Base-by-base conservation (phyloP, 148 eudicot species). In the Chenopodium berlandieri region DNA sequence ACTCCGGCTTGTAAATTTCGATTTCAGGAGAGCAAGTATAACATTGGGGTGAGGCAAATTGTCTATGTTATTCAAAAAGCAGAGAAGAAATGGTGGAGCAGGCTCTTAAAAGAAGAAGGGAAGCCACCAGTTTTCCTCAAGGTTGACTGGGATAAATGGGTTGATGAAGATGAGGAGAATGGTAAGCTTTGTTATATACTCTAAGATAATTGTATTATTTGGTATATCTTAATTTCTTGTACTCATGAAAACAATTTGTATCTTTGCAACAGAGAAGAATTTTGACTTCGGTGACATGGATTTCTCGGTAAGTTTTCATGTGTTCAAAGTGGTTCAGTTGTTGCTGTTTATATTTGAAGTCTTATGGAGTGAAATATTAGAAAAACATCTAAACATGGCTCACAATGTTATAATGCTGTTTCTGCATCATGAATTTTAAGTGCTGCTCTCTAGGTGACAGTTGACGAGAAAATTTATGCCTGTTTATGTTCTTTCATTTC, bases 111-210 rank as follows among this genome's bases (percentile, higher is more conserved):
- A 79, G 90, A 89, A 63, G 91, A 87, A 52, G 97, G 95, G 52
- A 94, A 91, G 83, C 87, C 90, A 12, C 95, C 94, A 0, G 65
- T 78, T 22, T 94, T 90, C 84, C 63, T 94, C 78, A 94, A 90
- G 83, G 95, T 91, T 81, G 97, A 94, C 78, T 94, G 97, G 97
- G 93, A 92, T 72, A 94, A 89, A 83, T 94, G 95, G 97, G 91
- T 90, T 37, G 97, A 92, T 84, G 97, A 94, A 90, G 96, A 94
- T 81, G 98, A 89, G 78, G 88, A 93, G 37, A 86, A 86, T 76
- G 85, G 87, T 82, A 82, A 84, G 84, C 0, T 75, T 87, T 30
- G 80, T 54, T 79, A 56, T 40, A n/a, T 3, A 47, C 48, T 71
- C 40, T 20, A n/a, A 16, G 2, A 8, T 71, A 47, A 4, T 46